Evolutionary conservation across 768 basidiomycete species (phyloP), one percentile per base, ranked within the genome.

Genomic region (Calvatia gigantea): DNA sequence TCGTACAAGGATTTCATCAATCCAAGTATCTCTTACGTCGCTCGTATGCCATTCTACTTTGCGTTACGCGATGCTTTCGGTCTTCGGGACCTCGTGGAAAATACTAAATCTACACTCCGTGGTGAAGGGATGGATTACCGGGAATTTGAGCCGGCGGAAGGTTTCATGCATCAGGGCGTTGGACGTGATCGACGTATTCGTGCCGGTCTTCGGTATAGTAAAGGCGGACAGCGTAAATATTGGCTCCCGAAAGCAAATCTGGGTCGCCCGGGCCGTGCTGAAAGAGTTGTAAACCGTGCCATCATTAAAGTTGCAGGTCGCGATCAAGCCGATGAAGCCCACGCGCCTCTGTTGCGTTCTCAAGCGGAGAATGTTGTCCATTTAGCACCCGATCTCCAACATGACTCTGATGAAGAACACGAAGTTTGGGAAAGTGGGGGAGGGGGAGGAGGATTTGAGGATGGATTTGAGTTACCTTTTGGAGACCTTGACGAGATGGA

Each of bases 71-170:
- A 99, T 64, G 88, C 94, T 0, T 89, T 96, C 58, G 92, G 95
- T 4, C 60, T 85, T 47, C 82, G 85, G 54, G 97, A 99, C 65
- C 89, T 99, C 47, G 72, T 91, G 53, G 86, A 90, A 67, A 97
- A 99, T 69, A 80, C 82, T 4, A 86, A 87, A 61, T 74, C 83
- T 6, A 98, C 96, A 0, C 72, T 97, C 8, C 80, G 82, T 25
- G 96, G 96, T 9, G 81, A 89, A 61, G 92, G 95, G 3, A 94
- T 98, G 81, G 91, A 92, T 56, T 99, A 99, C 70, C 87, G 94
- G 45, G 90, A 91, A 53, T 99, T 96, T 67, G 97, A 99, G 66
- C 96, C 97, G 2, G 91, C 89, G 37, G 95, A 97, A 66, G 95
- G 94, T 1, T 83, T 82, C 58, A 86, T 98, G 69, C 96, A 99